Evolutionary conservation across 768 basidiomycete genomes (phyloP).

Genomic region (Cyclocybe cylindracea): DNA sequence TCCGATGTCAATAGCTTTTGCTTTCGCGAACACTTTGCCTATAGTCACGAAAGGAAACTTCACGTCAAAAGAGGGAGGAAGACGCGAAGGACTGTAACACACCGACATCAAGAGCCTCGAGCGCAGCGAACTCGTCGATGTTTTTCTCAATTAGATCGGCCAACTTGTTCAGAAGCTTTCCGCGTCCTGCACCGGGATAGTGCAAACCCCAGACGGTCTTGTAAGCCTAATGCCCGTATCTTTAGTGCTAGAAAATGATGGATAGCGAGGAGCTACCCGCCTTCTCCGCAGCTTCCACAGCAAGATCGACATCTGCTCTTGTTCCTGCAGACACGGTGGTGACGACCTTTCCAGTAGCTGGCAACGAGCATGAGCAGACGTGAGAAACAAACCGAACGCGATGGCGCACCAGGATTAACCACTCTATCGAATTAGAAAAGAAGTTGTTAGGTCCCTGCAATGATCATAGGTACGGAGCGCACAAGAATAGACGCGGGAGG

Average conservation of each 20-base stretch:
- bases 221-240: conserved; percentile 23
- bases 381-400: neutral
- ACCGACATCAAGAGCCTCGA: conserved; percentile 73
- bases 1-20: conserved; percentile 49
- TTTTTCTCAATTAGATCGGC: conserved; percentile 63
- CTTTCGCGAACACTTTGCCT: conserved; percentile 57
- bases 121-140: conserved; percentile 62
- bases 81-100: conserved; percentile 6
- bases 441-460: too few relatives aligned
- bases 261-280: conserved; percentile 24
- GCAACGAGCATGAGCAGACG: conserved; percentile 5
- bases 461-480: too few relatives aligned
- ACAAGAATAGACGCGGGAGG: neutral
- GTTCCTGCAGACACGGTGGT: conserved; percentile 58
- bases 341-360: conserved; percentile 64
- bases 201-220: conserved; percentile 71
- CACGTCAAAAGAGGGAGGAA: neutral
- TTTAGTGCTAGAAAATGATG: neutral
- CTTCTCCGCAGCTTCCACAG: conserved; percentile 64
- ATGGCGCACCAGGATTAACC: conserved; percentile 47
- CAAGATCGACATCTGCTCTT: conserved; percentile 69
- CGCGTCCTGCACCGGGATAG: conserved; percentile 48
- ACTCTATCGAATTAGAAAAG: conserved; percentile 24
- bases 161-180: conserved; percentile 58
- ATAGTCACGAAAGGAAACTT: neutral